Base-by-base conservation (phyloP, 225 moss, liverwort and hornwort genomes). In the Pleurozium schreberi region DNA sequence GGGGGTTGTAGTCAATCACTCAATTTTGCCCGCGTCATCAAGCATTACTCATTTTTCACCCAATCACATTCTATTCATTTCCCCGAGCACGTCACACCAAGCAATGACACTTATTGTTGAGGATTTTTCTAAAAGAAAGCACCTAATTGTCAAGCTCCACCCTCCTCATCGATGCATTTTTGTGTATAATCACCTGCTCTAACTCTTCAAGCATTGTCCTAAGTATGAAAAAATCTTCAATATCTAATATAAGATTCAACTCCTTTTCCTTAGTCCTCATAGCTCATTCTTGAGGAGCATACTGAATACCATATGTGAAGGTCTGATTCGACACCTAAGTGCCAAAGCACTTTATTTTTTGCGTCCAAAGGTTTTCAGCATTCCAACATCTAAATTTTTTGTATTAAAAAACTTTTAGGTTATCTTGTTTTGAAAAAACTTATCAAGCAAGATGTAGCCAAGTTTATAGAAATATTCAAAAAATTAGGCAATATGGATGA, bases 1-100 rank as follows among this genome's bases (percentile, higher is more conserved):
- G 12, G 5, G 12, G 4, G 12, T 68, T 3, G 10, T 68, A 4
- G 14, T 40, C 1, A 2, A 69, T 25, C 25, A 13, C 1, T 0
- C 1, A 3, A 13, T 69, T 69, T 14, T 69, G 7, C 14, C 1
- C 0, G 1, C 1, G 3, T 25, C 40, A 69, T 42, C 0, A 0
- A 3, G 3, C 43, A 27, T 4, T 42, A 9, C 1, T 2, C 27
- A 1, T 43, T 40, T 43, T 43, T 26, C 25, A 70, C 13, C 14
- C 43, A 43, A 71, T 9, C 27, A 27, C 1, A 3, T 26, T 14
- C 0, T 26, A 1, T 26, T 70, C 70, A 70, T 42, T 42, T 9
- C 5, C 14, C 28, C 9, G 5, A 0, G 6, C 5, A 7, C 2
- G 40, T 69, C 21, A 14, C 4, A 2, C 23, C 8, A 1, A 70